Conservation (phyloP, 2,329 filamentous ascomycete species). For the Beauveria pseudobassiana region DNA sequence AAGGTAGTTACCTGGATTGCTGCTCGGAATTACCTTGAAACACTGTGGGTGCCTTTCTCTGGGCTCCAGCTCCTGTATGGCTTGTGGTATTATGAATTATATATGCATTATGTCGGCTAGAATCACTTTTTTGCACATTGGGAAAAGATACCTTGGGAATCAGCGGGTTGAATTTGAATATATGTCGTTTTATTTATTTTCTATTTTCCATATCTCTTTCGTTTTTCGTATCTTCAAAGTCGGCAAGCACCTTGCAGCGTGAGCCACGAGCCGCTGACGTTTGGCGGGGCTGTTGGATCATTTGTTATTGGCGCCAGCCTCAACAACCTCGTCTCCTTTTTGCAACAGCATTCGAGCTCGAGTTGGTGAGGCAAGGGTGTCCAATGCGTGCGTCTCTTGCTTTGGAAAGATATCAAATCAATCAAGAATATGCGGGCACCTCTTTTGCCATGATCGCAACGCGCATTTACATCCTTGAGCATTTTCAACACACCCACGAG, state of each 20-base stretch:
- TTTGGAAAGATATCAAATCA: neutral
- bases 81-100: neutral
- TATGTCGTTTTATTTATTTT: no score
- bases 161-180: neutral
- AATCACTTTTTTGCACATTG: neutral
- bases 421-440: neutral
- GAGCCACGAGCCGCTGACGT: neutral
- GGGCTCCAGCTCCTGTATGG: no score
- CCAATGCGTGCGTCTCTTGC: neutral
- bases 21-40: no score
- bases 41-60: no score
- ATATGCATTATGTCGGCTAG: neutral
- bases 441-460: neutral
- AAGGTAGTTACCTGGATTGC: no score
- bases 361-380: neutral
- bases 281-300: neutral
- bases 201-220: no score
- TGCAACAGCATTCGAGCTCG: neutral
- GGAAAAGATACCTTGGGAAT: conserved; percentile 10
- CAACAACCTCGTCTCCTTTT: neutral
- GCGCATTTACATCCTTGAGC: neutral
- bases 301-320: neutral
- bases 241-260: no score
- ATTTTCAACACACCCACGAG: neutral
- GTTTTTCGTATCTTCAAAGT: no score